These are phyloP conservation scores for Lupinus albus DNA, from an alignment of 306 rosid species.

Conservation along the genomic window DNA sequence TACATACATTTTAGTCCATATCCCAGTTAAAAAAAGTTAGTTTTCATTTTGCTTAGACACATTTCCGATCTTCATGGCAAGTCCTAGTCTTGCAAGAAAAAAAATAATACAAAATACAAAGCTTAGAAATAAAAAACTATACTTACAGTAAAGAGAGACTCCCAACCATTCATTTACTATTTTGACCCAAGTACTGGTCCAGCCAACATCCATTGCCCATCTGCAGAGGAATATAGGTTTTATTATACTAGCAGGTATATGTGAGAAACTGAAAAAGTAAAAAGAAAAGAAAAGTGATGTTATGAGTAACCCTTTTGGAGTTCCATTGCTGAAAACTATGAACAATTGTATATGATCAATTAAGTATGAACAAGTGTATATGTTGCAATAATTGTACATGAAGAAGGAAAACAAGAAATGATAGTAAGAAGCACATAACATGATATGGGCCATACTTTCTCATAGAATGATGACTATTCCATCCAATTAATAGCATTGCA, in stretches of 20 bases:
- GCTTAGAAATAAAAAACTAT: not conserved
- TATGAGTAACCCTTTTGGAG: constrained; percentile 1
- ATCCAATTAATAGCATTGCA: constrained; percentile 91
- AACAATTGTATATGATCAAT: not conserved
- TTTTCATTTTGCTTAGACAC: not conserved
- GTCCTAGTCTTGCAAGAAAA: not conserved
- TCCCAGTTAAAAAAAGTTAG: not conserved
- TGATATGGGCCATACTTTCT: constrained; percentile 54
- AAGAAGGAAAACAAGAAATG: constrained; percentile 6
- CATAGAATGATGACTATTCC: constrained; percentile 84
- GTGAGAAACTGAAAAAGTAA: not conserved
- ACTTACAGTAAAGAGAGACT: constrained; percentile 89
- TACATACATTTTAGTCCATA: not conserved
- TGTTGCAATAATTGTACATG: too few species aligned
- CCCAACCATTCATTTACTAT: constrained; percentile 95
- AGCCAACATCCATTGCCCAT: constrained; percentile 96
- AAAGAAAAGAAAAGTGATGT: not conserved
- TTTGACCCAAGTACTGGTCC: constrained; percentile 98
- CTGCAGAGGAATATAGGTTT: constrained; percentile 45
- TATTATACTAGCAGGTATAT: not conserved
- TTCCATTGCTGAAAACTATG: not conserved
- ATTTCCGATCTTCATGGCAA: not conserved
- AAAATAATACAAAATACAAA: too few species aligned
- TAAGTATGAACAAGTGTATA: not conserved
- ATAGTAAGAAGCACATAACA: constrained; percentile 8